These are phyloP conservation scores for Aspergillus biplanus DNA, from an alignment of 495 filamentous ascomycete species.

Conservation along the genomic window DNA sequence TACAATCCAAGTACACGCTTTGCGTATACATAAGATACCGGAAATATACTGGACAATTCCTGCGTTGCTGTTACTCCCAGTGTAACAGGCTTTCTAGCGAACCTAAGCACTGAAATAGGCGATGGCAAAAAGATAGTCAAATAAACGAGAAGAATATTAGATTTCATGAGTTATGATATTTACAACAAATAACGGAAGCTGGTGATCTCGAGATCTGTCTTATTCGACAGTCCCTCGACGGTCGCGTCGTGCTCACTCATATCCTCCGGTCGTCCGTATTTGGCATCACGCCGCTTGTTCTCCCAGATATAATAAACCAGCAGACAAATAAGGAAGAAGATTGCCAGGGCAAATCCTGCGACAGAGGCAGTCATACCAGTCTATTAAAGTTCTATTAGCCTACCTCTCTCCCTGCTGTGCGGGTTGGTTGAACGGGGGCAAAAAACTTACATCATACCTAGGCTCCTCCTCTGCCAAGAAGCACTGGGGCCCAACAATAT, in stretches of 20 bases:
- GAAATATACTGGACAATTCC: no score
- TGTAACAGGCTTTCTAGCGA: not conserved
- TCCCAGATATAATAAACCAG: slow-evolving; percentile 35
- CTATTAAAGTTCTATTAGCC: slow-evolving; percentile 20
- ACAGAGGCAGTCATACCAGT: slow-evolving; percentile 40
- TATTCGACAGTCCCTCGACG: slow-evolving; percentile 38
- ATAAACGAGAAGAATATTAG: not conserved
- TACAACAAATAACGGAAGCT: slow-evolving; percentile 40
- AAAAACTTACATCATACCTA: slow-evolving; percentile 31
- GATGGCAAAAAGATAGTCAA: not conserved
- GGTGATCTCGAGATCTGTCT: slow-evolving; percentile 41
- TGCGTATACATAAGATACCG: no score
- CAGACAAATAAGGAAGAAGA: slow-evolving; percentile 32
- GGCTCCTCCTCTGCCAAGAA: slow-evolving; percentile 39
- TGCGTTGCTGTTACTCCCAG: no score
- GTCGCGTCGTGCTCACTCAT: slow-evolving; percentile 31
- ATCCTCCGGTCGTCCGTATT: slow-evolving; percentile 31
- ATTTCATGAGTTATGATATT: not conserved
- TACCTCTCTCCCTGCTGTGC: not conserved
- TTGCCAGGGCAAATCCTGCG: slow-evolving; percentile 33
- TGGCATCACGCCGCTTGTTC: slow-evolving; percentile 32
- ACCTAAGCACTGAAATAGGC: not conserved
- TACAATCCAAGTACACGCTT: no score
- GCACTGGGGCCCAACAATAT: slow-evolving; percentile 45
- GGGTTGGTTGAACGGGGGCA: not conserved